A percentile compares a stretch with the other conserved stretches of the same genome.
Conservation (phyloP, 495 filamentous ascomycete species). For the Immersiella caudata region DNA sequence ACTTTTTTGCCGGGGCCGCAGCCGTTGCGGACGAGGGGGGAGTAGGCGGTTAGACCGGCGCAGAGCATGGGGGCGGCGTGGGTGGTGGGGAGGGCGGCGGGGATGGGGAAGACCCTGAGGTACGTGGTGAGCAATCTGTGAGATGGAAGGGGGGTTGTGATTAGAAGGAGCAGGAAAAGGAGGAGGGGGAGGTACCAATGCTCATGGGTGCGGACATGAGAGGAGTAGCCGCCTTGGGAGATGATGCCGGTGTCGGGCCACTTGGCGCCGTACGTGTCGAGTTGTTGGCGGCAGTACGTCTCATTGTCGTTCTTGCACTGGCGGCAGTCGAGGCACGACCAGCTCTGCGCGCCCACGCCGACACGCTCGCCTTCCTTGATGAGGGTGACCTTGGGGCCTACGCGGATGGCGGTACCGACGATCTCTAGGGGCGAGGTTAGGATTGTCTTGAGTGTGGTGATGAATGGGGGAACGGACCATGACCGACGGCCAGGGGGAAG, state of each 20-base stretch:
- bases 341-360: conserved; percentile 61
- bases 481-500: conserved; percentile 57
- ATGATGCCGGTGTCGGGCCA: conserved; percentile 58
- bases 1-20: conserved; percentile 79
- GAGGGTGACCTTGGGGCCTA: conserved; percentile 59
- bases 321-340: conserved; percentile 56
- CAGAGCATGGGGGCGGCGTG: conserved; percentile 87
- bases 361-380: conserved; percentile 58
- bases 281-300: conserved; percentile 57
- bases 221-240: conserved; percentile 58
- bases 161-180: neutral
- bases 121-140: no score
- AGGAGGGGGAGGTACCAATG: conserved; percentile 45
- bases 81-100: conserved; percentile 66
- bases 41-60: conserved; percentile 81
- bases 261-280: conserved; percentile 59
- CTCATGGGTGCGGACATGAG: conserved; percentile 58
- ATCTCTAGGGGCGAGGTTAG: conserved; percentile 40
- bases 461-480: conserved; percentile 38
- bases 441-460: neutral
- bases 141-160: conserved; percentile 3
- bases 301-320: conserved; percentile 64
- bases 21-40: conserved; percentile 75
- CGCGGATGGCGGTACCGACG: conserved; percentile 53
- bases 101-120: conserved; percentile 71